These are phyloP conservation scores for Monilinia fructigena DNA, from an alignment of 2,329 filamentous ascomycete species.

Conservation along the genomic window DNA sequence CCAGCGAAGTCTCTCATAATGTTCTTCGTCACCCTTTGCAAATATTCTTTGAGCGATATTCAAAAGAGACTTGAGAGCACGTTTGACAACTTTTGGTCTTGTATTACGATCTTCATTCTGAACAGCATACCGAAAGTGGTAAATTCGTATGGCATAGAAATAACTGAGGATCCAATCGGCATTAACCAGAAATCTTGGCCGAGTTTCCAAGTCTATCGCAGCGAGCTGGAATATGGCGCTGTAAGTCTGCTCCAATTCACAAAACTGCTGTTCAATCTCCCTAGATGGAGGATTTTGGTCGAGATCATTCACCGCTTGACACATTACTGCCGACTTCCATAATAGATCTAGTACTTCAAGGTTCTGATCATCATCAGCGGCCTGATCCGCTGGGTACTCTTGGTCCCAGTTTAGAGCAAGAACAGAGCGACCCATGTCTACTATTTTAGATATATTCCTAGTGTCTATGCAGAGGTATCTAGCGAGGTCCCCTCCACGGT, in stretches of 20 bases:
- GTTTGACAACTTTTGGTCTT: conserved; percentile 11
- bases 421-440: not conserved
- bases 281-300: not conserved
- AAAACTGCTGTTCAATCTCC: not conserved
- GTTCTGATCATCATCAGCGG: conserved; percentile 11
- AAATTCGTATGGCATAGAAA: conserved; percentile 17
- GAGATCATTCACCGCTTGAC: conserved; percentile 6
- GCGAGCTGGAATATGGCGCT: not conserved
- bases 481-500: conserved; percentile 16
- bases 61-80: conserved; percentile 14
- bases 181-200: conserved; percentile 7
- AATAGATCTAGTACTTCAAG: conserved; percentile 7
- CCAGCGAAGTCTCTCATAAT: conserved; percentile 23
- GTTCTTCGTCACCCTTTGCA: conserved; percentile 13
- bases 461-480: conserved; percentile 11
- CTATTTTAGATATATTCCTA: conserved; percentile 12
- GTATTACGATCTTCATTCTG: not conserved
- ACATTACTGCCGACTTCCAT: conserved; percentile 13
- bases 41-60: conserved; percentile 15
- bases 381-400: not conserved
- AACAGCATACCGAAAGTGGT: conserved; percentile 3
- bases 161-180: conserved; percentile 18
- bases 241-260: conserved; percentile 7
- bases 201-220: not conserved
- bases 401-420: not conserved